phyloP scores from a whole-genome alignment of 106 monocot genomes.

The Vanilla planifolia region DNA sequence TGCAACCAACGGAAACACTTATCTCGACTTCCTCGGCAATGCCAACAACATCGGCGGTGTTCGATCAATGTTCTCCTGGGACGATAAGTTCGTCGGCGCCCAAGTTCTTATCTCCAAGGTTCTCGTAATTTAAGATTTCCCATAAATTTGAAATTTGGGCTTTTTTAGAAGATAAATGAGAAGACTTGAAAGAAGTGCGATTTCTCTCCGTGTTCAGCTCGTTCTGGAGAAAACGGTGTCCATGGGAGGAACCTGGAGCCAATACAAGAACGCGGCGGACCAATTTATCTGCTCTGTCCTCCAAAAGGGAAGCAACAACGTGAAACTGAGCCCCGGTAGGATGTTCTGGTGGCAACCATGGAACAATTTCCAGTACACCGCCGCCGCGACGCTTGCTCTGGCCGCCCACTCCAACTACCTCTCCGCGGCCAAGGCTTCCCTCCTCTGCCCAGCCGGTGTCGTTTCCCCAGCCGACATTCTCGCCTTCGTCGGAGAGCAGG shows the following conservation, averaged over 20 bases:
- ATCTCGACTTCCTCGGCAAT: conserved; percentile 25
- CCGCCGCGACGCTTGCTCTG: conserved; percentile 42
- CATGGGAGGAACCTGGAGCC: conserved; percentile 6
- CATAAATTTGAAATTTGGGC: too few species aligned
- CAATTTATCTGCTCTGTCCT: conserved; percentile 54
- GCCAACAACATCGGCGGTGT: conserved; percentile 30
- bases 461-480: conserved; percentile 22
- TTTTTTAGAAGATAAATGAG: too few species aligned
- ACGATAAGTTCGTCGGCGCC: conserved; percentile 66
- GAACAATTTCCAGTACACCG: conserved; percentile 65
- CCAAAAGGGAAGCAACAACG: conserved; percentile 49
- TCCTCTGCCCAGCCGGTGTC: conserved; percentile 22
- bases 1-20: conserved; percentile 42
- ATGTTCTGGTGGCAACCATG: conserved; percentile 42
- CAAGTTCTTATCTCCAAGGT: conserved; percentile 51
- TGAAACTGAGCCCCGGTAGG: conserved; percentile 44
- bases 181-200: too few species aligned
- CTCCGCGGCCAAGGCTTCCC: not conserved
- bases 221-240: conserved; percentile 27
- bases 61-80: conserved; percentile 56
- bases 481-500: conserved; percentile 24
- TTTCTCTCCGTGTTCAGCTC: conserved; percentile 22
- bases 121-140: too few species aligned
- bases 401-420: conserved; percentile 44
- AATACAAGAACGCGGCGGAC: conserved; percentile 27